Evolutionary conservation across 768 basidiomycete species (phyloP).

Genomic region (Hebeloma cylindrosporum): DNA sequence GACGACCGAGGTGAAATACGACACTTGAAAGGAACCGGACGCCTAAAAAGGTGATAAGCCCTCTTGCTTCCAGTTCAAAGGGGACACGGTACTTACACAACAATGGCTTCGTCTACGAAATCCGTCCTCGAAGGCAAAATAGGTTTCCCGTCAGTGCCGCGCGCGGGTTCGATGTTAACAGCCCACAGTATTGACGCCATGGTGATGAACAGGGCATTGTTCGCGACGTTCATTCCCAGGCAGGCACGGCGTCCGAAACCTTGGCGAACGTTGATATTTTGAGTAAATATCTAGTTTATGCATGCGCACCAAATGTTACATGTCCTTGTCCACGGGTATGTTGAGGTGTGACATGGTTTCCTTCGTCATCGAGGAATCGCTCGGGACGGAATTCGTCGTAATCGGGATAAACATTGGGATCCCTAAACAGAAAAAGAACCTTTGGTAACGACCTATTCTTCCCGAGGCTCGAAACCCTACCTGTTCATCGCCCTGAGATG

Average conservation of each 20-base stretch:
- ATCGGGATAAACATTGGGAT: conserved; percentile 5
- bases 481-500: conserved; percentile 4
- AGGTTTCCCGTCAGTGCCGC: background rate
- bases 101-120: conserved; percentile 1
- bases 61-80: too few species aligned
- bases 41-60: too few species aligned
- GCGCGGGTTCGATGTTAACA: conserved; percentile 9
- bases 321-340: conserved; percentile 19
- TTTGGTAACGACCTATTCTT: conserved; percentile 3
- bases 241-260: conserved; percentile 22
- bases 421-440: background rate
- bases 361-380: conserved; percentile 7
- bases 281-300: conserved; percentile 4
- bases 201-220: conserved; percentile 33
- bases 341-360: background rate
- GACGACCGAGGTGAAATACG: too few species aligned
- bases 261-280: background rate
- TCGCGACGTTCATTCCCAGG: conserved; percentile 33
- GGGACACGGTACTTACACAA: conserved; percentile 2
- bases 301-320: conserved; percentile 28
- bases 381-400: conserved; percentile 10
- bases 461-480: background rate
- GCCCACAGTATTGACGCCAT: conserved; percentile 29
- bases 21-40: too few species aligned
- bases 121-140: conserved; percentile 1